Evolutionary conservation across 257 asterid genomes (phyloP).

Genomic region (Petrea volubilis): DNA sequence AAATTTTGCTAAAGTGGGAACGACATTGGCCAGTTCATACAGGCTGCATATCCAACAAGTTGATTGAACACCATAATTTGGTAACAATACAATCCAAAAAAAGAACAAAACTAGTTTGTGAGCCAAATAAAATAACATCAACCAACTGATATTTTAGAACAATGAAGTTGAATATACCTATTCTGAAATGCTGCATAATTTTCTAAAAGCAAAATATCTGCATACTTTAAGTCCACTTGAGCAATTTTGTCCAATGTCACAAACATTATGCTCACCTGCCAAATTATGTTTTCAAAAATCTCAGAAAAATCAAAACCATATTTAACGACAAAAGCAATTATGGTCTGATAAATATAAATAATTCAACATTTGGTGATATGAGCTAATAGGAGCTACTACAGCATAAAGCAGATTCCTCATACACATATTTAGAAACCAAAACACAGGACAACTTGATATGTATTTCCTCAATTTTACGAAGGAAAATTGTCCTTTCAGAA

Average conservation of each 20-base stretch:
- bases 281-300: slow-evolving; percentile 36
- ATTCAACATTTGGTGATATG: neutral
- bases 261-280: slow-evolving; percentile 95
- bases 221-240: slow-evolving; percentile 78
- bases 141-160: slow-evolving; percentile 4
- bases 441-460: neutral
- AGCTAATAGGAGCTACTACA: neutral
- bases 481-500: neutral
- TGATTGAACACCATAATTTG: slow-evolving; percentile 14
- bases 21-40: slow-evolving; percentile 96
- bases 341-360: slow-evolving; percentile 2
- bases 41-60: slow-evolving; percentile 62
- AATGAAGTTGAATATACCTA: slow-evolving; percentile 53
- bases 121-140: neutral
- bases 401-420: slow-evolving; percentile 6
- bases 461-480: neutral
- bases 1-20: slow-evolving; percentile 89
- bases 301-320: slow-evolving; percentile 6
- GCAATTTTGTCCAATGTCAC: slow-evolving; percentile 93
- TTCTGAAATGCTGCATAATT: slow-evolving; percentile 98
- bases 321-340: neutral
- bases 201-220: slow-evolving; percentile 86
- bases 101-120: neutral
- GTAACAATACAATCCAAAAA: neutral
- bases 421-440: neutral